These are phyloP conservation scores for Imleria badia DNA, from an alignment of 768 basidiomycete genomes.

Conservation along the genomic window DNA sequence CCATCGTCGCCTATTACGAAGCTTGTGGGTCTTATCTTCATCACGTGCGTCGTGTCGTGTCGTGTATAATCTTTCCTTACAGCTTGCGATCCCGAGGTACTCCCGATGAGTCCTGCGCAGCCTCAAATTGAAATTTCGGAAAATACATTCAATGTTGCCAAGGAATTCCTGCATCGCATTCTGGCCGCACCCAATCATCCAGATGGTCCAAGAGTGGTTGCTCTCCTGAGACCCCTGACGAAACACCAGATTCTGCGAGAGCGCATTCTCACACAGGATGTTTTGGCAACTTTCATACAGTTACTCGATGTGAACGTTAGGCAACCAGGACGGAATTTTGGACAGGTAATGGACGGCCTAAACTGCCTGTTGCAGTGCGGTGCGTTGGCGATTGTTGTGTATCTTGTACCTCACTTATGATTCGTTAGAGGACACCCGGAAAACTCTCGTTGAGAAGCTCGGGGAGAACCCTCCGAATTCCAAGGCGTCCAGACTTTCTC, in stretches of 20 bases:
- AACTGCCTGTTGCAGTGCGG: conserved; percentile 18
- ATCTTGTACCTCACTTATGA: neutral
- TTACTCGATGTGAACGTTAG: conserved; percentile 15
- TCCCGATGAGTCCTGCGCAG: too few relatives aligned
- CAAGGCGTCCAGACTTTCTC: neutral
- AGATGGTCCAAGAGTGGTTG: conserved; percentile 20
- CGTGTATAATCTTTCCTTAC: too few relatives aligned
- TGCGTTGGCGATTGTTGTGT: neutral
- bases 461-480: neutral
- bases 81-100: too few relatives aligned
- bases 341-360: conserved; percentile 25
- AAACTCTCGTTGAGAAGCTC: conserved; percentile 8
- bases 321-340: conserved; percentile 5
- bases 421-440: conserved; percentile 11
- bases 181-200: conserved; percentile 19
- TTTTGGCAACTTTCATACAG: conserved; percentile 11
- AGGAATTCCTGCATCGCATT: too few relatives aligned
- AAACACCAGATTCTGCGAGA: conserved; percentile 13
- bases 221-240: conserved; percentile 23
- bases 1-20: too few relatives aligned
- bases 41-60: too few relatives aligned
- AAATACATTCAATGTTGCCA: too few relatives aligned
- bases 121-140: too few relatives aligned
- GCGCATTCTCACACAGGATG: conserved; percentile 13
- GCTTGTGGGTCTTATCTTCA: too few relatives aligned